Base-by-base conservation (phyloP, 306 rosid genomes). In the Sicyos edulis region DNA sequence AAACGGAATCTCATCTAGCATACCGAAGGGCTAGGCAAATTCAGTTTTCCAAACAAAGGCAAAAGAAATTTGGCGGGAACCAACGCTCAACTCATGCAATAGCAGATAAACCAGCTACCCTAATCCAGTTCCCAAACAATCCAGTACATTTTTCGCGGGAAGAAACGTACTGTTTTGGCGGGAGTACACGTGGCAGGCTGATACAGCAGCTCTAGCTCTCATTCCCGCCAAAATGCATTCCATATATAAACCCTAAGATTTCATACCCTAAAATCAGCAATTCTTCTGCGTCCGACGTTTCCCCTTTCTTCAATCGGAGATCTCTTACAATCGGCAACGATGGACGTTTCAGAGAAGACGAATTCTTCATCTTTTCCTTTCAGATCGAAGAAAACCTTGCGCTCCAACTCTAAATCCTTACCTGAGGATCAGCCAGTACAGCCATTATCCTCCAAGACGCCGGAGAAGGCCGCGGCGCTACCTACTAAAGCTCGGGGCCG, bases 111-210 rank as follows among this genome's bases (percentile, higher is more conserved):
- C 51, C 11, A 61, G 50, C 15, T 52, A 71, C 8, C 16, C 62
- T 51, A 61, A 5, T 20, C 32, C 42, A 3, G 3, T 6, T 34
- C 8, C 75, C 75, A 79, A 70, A 78, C 80, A 51, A 2, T 0
- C 14, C 47, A 42, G 0, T 2, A 42, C 24, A 1, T 64, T 51
- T 52, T 50, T 7, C 44, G 90, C 82, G 92, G 86, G 85, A 85
- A 52, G 71, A 34, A 91, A 91, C 89, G 91, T 75, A 3, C 62
- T 75, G n/a, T 20, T 82, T 82, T 83, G 85, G 91, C 91, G 91
- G 88, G 93, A 86, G 79, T 12, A 80, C 64, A 87, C 84, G 88
- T 65, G 63, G 70, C 85, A 75, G 11, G 22, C 10, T 42, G 2
- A 10, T 71, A 65, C 56, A 72, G 55, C 15, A 80, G 72, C 62